phyloP scores from a whole-genome alignment of 805 yeast genomes.

The Hanseniaspora singularis region DNA sequence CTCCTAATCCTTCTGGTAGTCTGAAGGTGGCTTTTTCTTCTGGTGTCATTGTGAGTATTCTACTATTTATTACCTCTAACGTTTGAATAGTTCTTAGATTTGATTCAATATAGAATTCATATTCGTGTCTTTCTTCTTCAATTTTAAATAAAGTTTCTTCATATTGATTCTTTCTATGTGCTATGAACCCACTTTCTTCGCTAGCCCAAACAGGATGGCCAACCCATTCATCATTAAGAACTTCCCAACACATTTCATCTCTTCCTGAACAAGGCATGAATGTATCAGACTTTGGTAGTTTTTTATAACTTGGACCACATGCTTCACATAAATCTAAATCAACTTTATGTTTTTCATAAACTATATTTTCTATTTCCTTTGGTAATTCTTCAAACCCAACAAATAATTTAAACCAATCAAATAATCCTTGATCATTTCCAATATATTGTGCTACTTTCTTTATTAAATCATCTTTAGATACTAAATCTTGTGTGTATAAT shows the following conservation, averaged over 20 bases:
- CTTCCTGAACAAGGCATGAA: slow-evolving; percentile 97
- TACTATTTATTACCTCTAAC: slow-evolving; percentile 84
- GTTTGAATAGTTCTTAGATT: slow-evolving; percentile 91
- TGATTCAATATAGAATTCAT: slow-evolving; percentile 90
- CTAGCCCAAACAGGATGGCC: slow-evolving; percentile 99
- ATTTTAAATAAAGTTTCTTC: slow-evolving; percentile 90
- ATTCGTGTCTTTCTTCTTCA: slow-evolving; percentile 96
- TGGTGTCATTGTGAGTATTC: slow-evolving; percentile 82
- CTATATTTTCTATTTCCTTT: slow-evolving; percentile 72
- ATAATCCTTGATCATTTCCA: slow-evolving; percentile 66
- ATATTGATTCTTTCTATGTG: slow-evolving; percentile 96
- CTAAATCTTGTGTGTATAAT: slow-evolving; percentile 78
- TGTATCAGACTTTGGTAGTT: slow-evolving; percentile 85
- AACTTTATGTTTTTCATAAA: slow-evolving; percentile 77
- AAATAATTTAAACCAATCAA: slow-evolving; percentile 84
- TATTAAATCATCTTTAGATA: slow-evolving; percentile 70
- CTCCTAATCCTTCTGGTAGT: slow-evolving; percentile 87
- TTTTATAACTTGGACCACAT: slow-evolving; percentile 88
- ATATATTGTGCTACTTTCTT: slow-evolving; percentile 75
- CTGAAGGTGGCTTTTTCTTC: slow-evolving; percentile 80
- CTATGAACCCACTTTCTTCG: slow-evolving; percentile 95
- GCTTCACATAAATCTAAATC: slow-evolving; percentile 86
- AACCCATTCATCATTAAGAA: slow-evolving; percentile 96
- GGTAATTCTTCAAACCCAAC: slow-evolving; percentile 84
- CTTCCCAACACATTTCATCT: slow-evolving; percentile 99